A percentile compares a stretch with the other conserved stretches of the same genome.
Evolutionary conservation across 768 basidiomycete genomes (phyloP).

Genomic region (Rhizopogon vesiculosus): DNA sequence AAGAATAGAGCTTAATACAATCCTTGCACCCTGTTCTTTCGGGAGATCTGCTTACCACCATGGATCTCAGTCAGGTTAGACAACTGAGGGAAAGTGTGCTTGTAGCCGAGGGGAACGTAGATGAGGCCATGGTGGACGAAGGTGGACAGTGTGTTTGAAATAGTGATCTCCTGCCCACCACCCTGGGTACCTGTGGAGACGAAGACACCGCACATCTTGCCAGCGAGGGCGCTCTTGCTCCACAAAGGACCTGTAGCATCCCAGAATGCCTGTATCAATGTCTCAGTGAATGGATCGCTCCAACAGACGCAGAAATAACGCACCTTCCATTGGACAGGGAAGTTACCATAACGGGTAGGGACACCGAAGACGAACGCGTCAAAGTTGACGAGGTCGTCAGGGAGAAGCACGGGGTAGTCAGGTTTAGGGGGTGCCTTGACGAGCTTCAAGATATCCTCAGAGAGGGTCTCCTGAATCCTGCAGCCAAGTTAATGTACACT

Average conservation of each 20-base stretch:
- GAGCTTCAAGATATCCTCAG: constrained; percentile 59
- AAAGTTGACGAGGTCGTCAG: constrained; percentile 13
- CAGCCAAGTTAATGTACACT: background rate
- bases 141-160: constrained; percentile 35
- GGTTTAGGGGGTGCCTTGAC: constrained; percentile 72
- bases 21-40: background rate
- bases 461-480: constrained; percentile 81
- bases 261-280: constrained; percentile 37
- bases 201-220: constrained; percentile 44
- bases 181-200: constrained; percentile 43
- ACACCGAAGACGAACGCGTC: constrained; percentile 42
- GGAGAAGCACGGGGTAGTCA: constrained; percentile 47
- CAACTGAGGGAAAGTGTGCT: constrained; percentile 33
- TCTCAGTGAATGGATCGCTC: constrained; percentile 15
- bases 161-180: constrained; percentile 43
- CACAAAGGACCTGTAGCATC: constrained; percentile 46
- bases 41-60: constrained; percentile 32
- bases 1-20: background rate
- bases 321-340: constrained; percentile 54
- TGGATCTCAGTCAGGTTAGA: constrained; percentile 39
- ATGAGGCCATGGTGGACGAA: constrained; percentile 52
- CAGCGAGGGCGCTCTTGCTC: constrained; percentile 35
- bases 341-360: constrained; percentile 41
- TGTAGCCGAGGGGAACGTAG: constrained; percentile 52
- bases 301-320: constrained; percentile 8